A percentile compares a stretch with the other conserved stretches of the same genome.
Evolutionary conservation across 2,329 filamentous ascomycete genomes (phyloP).

Genomic region (Aspergillus ustus): DNA sequence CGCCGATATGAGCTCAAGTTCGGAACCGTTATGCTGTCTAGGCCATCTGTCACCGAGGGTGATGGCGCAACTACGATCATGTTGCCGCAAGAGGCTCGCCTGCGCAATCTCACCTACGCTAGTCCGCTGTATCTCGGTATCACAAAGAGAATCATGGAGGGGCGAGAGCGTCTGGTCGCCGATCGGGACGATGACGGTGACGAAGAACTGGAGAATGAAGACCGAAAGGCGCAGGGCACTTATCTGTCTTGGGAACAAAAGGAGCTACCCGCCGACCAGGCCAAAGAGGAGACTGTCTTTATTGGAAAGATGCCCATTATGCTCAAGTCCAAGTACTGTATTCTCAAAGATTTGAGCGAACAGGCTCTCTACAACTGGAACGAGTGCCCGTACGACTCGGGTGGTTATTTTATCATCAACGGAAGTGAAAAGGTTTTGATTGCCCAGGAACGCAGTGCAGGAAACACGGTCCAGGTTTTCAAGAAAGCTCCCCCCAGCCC

Average conservation of each 20-base stretch:
- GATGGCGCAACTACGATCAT: constrained; percentile 86
- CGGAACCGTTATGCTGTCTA: constrained; percentile 83
- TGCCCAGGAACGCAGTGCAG: constrained; percentile 94
- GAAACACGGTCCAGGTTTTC: constrained; percentile 99
- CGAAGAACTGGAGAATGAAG: constrained; percentile 56
- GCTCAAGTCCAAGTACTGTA: constrained; percentile 96
- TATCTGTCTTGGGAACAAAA: constrained; percentile 55
- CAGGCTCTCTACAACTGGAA: constrained; percentile 88
- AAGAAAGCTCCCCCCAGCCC: constrained; percentile 93
- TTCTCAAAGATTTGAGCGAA: constrained; percentile 80
- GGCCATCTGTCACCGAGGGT: constrained; percentile 89
- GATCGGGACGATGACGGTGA: constrained; percentile 65
- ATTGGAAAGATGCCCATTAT: constrained; percentile 97
- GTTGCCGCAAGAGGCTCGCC: constrained; percentile 90
- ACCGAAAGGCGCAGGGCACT: constrained; percentile 50
- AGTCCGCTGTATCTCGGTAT: constrained; percentile 90
- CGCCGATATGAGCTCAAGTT: constrained; percentile 96
- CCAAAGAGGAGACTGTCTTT: constrained; percentile 75
- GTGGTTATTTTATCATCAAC: constrained; percentile 99
- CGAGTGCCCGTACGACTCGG: constrained; percentile 97
- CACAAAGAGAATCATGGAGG: constrained; percentile 80
- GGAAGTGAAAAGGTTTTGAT: constrained; percentile 98
- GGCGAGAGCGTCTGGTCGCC: constrained; percentile 74
- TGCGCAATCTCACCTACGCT: constrained; percentile 95
- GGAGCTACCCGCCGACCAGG: constrained; percentile 52